A percentile compares a stretch with the other conserved stretches of the same genome.
Evolutionary conservation across 2,329 filamentous ascomycete species (phyloP).

Genomic region (Penicillium sclerotiorum): DNA sequence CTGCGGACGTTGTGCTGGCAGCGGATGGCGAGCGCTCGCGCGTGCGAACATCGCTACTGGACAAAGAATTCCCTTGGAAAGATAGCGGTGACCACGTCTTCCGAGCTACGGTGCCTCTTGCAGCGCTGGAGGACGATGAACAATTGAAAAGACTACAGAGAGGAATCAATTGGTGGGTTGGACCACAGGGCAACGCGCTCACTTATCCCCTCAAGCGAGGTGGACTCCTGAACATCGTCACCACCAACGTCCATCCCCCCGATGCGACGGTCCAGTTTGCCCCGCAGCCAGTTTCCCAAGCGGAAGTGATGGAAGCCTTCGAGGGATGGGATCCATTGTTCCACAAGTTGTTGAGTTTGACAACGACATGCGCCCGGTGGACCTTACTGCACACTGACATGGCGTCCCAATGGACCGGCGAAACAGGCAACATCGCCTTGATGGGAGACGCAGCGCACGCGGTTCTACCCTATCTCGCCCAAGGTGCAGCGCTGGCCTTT

Average conservation of each 20-base stretch:
- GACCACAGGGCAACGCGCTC: background rate
- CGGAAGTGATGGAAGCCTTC: no score
- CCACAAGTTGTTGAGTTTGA: background rate
- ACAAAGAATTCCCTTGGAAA: background rate
- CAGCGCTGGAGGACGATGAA: background rate
- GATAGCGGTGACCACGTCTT: background rate
- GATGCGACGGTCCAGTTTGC: background rate
- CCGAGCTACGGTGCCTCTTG: background rate
- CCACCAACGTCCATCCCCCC: background rate
- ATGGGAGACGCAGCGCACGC: background rate
- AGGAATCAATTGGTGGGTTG: background rate
- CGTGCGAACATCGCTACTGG: background rate
- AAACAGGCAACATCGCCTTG: background rate
- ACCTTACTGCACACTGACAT: background rate
- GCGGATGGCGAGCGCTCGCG: background rate
- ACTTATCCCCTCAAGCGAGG: background rate
- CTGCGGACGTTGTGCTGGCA: background rate
- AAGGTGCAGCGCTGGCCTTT: conserved; percentile 1
- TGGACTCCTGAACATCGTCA: background rate
- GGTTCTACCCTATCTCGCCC: background rate
- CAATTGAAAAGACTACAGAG: background rate
- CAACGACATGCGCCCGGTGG: no score
- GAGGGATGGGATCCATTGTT: background rate
- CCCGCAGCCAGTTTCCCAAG: background rate
- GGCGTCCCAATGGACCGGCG: background rate